A percentile compares a stretch with the other conserved stretches of the same genome.
These are phyloP conservation scores for Apophysomyces variabilis DNA, from an alignment of 371 early-diverging fungal species.

Conservation along the genomic window DNA sequence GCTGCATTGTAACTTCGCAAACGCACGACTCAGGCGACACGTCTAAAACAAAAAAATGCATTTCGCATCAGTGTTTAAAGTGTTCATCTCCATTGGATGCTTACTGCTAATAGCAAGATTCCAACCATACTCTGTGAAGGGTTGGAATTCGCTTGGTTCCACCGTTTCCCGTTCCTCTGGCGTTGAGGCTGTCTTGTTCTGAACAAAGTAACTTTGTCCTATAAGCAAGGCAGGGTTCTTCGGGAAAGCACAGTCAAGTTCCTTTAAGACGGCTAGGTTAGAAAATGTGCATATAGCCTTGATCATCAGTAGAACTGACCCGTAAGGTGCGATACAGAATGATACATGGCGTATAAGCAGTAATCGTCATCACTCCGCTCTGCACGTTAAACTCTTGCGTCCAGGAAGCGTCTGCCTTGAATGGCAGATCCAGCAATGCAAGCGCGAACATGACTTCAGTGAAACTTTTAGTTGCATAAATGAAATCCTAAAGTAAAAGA, in stretches of 20 bases:
- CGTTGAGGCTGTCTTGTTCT: constrained; percentile 8
- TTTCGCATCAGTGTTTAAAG: too few relatives aligned
- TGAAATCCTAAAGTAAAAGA: constrained; percentile 39
- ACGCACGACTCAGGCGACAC: constrained; percentile 28
- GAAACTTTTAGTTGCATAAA: constrained; percentile 37
- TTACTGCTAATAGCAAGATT: constrained; percentile 47
- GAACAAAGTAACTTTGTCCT: constrained; percentile 36
- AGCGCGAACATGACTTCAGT: constrained; percentile 49
- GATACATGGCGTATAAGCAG: constrained; percentile 39
- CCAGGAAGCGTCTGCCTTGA: constrained; percentile 31
- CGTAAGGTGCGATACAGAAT: constrained; percentile 48
- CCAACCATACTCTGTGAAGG: constrained; percentile 38
- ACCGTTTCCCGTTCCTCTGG: constrained; percentile 31
- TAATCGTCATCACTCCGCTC: constrained; percentile 27
- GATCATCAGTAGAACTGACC: constrained; percentile 13
- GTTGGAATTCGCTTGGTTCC: constrained; percentile 23
- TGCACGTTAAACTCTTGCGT: constrained; percentile 22
- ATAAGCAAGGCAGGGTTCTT: constrained; percentile 30
- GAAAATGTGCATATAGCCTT: background rate
- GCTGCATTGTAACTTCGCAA: constrained; percentile 43
- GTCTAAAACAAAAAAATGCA: constrained; percentile 22
- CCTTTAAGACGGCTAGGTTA: background rate
- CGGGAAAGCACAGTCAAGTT: constrained; percentile 9
- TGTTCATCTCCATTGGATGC: too few relatives aligned
- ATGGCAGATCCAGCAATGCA: constrained; percentile 50